Evolutionary conservation across 441 rosid genomes (phyloP).

Genomic region (Viola pubescens): DNA sequence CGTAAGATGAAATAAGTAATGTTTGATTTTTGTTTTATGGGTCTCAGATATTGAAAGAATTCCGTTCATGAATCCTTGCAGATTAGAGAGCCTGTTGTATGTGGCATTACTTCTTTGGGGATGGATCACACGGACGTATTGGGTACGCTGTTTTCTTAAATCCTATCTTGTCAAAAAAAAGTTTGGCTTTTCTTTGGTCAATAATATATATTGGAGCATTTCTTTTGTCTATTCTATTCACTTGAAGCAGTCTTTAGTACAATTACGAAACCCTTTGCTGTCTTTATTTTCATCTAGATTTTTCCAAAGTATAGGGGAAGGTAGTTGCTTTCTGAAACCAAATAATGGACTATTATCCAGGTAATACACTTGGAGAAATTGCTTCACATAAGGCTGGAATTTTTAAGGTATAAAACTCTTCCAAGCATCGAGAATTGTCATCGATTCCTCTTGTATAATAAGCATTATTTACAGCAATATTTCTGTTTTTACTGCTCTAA

Average conservation of each 20-base stretch:
- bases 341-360: slow-evolving; percentile 31
- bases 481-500: slow-evolving; percentile 22
- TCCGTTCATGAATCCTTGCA: slow-evolving; percentile 28
- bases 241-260: no score
- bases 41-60: background rate
- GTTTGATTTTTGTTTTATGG: slow-evolving; percentile 7
- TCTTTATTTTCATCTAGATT: no score
- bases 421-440: slow-evolving; percentile 15
- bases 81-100: slow-evolving; percentile 72
- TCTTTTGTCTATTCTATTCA: no score
- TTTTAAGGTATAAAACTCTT: slow-evolving; percentile 57
- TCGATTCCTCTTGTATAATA: slow-evolving; percentile 12
- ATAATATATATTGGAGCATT: background rate
- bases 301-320: background rate
- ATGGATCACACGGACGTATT: slow-evolving; percentile 74
- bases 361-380: slow-evolving; percentile 60
- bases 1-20: background rate
- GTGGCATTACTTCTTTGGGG: slow-evolving; percentile 82
- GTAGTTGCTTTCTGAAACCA: slow-evolving; percentile 10
- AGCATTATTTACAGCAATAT: slow-evolving; percentile 19
- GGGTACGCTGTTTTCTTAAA: slow-evolving; percentile 35
- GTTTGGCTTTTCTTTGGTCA: slow-evolving; percentile 4
- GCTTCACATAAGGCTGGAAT: slow-evolving; percentile 90
- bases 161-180: slow-evolving; percentile 1
- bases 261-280: no score